Percentiles rank a stretch among this genome's conserved stretches.
Evolutionary conservation across 148 eudicot genomes (phyloP).

Genomic region (Chenopodium album): DNA sequence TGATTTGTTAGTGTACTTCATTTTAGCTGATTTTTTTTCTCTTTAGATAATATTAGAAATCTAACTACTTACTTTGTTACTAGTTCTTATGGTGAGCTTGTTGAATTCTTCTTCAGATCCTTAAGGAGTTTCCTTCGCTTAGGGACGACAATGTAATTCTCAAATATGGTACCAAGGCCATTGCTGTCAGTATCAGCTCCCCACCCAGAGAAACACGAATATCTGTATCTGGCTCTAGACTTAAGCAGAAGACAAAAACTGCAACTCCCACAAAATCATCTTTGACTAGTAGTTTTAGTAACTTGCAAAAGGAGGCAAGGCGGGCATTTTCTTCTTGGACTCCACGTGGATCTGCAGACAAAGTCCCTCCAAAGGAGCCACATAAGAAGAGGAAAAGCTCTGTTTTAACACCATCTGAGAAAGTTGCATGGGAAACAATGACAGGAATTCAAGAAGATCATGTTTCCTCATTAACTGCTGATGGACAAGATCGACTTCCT

Average conservation of each 20-base stretch:
- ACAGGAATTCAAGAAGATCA: slow-evolving; percentile 90
- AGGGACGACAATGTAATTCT: slow-evolving; percentile 61
- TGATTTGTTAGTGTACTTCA: background rate
- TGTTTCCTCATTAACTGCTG: slow-evolving; percentile 52
- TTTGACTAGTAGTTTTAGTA: slow-evolving; percentile 76
- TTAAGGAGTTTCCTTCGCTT: slow-evolving; percentile 82
- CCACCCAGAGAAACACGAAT: slow-evolving; percentile 81
- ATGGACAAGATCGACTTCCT: slow-evolving; percentile 89
- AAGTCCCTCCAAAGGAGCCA: slow-evolving; percentile 68
- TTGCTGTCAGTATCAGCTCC: slow-evolving; percentile 68
- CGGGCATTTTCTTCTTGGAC: slow-evolving; percentile 97
- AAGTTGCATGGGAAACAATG: slow-evolving; percentile 94
- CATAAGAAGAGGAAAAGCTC: slow-evolving; percentile 90
- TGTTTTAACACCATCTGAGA: slow-evolving; percentile 70
- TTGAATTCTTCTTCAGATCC: slow-evolving; percentile 54
- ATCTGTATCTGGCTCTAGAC: slow-evolving; percentile 64
- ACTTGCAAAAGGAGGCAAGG: slow-evolving; percentile 92
- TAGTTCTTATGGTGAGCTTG: slow-evolving; percentile 13
- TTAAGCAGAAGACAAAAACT: slow-evolving; percentile 62
- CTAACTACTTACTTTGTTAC: background rate
- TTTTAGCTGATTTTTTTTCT: slow-evolving; percentile 7
- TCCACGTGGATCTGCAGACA: slow-evolving; percentile 74
- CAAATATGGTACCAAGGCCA: slow-evolving; percentile 88
- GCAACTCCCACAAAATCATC: slow-evolving; percentile 67
- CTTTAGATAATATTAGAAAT: slow-evolving; percentile 1